Conservation (phyloP, 1,139 yeast genomes). For the Yamadazyma songkhlaensis region DNA sequence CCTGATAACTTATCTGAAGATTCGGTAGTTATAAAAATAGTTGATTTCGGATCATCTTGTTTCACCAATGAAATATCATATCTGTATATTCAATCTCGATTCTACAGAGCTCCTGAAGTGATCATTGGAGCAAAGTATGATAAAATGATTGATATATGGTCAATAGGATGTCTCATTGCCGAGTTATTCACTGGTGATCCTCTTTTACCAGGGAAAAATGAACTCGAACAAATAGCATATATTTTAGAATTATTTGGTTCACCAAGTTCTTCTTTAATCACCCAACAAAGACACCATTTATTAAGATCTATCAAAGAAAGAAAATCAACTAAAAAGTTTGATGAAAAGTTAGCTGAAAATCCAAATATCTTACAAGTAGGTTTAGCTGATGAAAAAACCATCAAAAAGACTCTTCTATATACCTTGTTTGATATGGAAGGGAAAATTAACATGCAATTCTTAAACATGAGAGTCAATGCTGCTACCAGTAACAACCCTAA, state of each 20-base stretch:
- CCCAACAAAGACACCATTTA: slow-evolving; percentile 22
- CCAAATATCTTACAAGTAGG: slow-evolving; percentile 10
- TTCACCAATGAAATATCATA: slow-evolving; percentile 43
- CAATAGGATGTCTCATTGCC: slow-evolving; percentile 65
- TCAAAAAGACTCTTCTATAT: slow-evolving; percentile 31
- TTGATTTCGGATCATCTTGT: slow-evolving; percentile 68
- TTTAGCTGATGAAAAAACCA: slow-evolving; percentile 22
- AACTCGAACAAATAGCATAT: slow-evolving; percentile 60
- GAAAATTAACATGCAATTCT: slow-evolving; percentile 28
- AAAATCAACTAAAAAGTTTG: slow-evolving; percentile 13
- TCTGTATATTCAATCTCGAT: slow-evolving; percentile 63
- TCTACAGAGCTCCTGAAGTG: slow-evolving; percentile 76
- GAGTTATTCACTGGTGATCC: slow-evolving; percentile 70
- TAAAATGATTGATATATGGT: slow-evolving; percentile 76
- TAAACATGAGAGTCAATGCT: slow-evolving; percentile 23
- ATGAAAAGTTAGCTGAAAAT: slow-evolving; percentile 8
- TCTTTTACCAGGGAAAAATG: slow-evolving; percentile 67
- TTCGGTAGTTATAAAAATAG: slow-evolving; percentile 46
- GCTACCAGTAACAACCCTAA: slow-evolving; percentile 16
- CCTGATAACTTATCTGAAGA: slow-evolving; percentile 10
- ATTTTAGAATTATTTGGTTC: slow-evolving; percentile 62
- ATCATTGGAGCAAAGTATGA: slow-evolving; percentile 74
- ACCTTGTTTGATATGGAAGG: slow-evolving; percentile 43
- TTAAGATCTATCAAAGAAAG: slow-evolving; percentile 17
- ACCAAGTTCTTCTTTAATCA: slow-evolving; percentile 40